These are phyloP conservation scores for Podila minutissima DNA, from an alignment of 192 early-diverging fungal genomes.

Conservation along the genomic window DNA sequence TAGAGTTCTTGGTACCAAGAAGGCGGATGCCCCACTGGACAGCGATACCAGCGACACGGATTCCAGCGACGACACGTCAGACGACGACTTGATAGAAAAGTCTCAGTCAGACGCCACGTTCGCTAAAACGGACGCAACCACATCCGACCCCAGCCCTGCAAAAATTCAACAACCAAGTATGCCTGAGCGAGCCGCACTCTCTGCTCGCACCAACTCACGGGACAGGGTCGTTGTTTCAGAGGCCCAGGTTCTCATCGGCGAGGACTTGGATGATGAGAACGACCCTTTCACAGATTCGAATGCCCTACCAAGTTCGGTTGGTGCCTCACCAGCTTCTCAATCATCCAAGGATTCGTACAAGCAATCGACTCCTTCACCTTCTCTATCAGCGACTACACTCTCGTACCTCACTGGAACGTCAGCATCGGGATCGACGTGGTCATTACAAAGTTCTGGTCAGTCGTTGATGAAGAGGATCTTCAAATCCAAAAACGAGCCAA, in stretches of 20 bases:
- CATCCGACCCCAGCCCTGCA: background rate
- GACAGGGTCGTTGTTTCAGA: constrained; percentile 37
- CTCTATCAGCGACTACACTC: constrained; percentile 18
- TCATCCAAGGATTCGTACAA: background rate
- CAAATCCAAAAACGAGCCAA: constrained; percentile 30
- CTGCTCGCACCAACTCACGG: constrained; percentile 3
- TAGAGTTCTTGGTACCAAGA: constrained; percentile 28
- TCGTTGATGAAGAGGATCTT: constrained; percentile 50
- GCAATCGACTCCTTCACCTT: constrained; percentile 24
- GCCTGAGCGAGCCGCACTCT: constrained; percentile 20
- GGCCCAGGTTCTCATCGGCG: constrained; percentile 45
- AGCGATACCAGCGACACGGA: constrained; percentile 45
- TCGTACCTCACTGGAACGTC: constrained; percentile 38
- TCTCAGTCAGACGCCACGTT: background rate
- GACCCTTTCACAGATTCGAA: constrained; percentile 47
- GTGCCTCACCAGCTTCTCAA: background rate
- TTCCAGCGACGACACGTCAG: constrained; percentile 1
- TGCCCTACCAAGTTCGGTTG: constrained; percentile 9
- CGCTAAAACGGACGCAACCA: background rate
- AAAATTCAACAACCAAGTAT: constrained; percentile 6
- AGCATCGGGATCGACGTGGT: constrained; percentile 41
- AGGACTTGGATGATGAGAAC: constrained; percentile 33
- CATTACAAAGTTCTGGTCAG: constrained; percentile 40
- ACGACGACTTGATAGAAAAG: background rate
- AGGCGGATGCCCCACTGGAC: constrained; percentile 16